phyloP scores from a whole-genome alignment of 1,139 yeast species.

The Geotrichum phurueaensis region DNA sequence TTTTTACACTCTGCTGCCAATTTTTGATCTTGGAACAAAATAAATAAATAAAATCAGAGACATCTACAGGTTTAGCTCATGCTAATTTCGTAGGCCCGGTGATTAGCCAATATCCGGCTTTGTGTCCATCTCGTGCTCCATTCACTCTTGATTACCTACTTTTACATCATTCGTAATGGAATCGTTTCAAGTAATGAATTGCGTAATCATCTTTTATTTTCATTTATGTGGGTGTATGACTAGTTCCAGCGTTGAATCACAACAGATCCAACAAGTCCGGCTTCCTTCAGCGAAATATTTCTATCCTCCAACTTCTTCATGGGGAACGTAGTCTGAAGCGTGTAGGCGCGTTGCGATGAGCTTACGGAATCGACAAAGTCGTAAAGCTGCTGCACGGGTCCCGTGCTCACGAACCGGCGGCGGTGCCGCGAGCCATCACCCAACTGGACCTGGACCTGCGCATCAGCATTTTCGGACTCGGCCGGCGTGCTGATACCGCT shows the following conservation, averaged over 20 bases:
- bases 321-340: slow-evolving; percentile 79
- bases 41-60: no score
- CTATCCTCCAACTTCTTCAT: slow-evolving; percentile 63
- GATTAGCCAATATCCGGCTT: no score
- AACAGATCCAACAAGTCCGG: slow-evolving; percentile 78
- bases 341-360: slow-evolving; percentile 47
- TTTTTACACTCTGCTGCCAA: no score
- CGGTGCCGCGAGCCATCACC: slow-evolving; percentile 73
- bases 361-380: slow-evolving; percentile 54
- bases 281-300: slow-evolving; percentile 56
- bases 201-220: background rate
- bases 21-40: no score
- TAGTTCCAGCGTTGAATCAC: slow-evolving; percentile 60
- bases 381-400: slow-evolving; percentile 62
- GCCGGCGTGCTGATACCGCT: slow-evolving; percentile 24
- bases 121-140: no score
- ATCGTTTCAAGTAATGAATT: no score
- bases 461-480: slow-evolving; percentile 54
- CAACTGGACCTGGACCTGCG: slow-evolving; percentile 74
- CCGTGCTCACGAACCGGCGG: slow-evolving; percentile 58
- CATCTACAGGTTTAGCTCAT: no score
- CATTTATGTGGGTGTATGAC: background rate
- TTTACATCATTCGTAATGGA: no score
- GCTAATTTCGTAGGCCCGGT: no score
- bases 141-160: no score